Evolutionary conservation across 805 yeast genomes (phyloP).

Genomic region (Cyberlindnera maritima): DNA sequence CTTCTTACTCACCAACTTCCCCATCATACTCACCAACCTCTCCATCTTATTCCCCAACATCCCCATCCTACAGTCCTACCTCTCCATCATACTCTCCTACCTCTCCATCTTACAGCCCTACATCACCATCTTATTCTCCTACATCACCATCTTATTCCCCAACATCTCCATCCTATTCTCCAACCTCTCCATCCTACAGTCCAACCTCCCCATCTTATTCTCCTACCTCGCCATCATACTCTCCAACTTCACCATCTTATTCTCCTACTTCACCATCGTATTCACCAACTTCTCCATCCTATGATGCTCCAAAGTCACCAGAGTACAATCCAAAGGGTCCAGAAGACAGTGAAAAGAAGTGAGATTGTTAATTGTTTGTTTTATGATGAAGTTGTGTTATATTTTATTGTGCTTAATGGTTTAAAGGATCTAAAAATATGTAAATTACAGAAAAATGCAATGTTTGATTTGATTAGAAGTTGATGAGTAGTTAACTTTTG

Average conservation of each 20-base stretch:
- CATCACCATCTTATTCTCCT: conserved; percentile 55
- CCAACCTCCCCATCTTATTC: conserved; percentile 42
- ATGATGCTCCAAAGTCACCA: conserved; percentile 19
- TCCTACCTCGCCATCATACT: conserved; percentile 42
- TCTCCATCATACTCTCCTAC: conserved; percentile 61
- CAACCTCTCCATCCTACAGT: conserved; percentile 52
- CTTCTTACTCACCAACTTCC: conserved; percentile 70
- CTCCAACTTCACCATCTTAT: conserved; percentile 45
- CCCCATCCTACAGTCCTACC: conserved; percentile 59
- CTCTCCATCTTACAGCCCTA: conserved; percentile 54
- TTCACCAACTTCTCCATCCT: conserved; percentile 19
- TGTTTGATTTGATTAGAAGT: background rate
- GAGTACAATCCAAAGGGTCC: conserved; percentile 14
- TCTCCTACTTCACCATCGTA: conserved; percentile 39
- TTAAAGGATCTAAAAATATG: conserved; percentile 6
- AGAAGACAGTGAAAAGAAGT: conserved; percentile 14
- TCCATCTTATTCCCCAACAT: conserved; percentile 74
- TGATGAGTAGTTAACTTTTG: background rate
- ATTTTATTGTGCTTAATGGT: conserved; percentile 6
- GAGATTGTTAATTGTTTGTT: background rate
- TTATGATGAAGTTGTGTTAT: conserved; percentile 7
- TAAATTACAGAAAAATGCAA: conserved; percentile 8
- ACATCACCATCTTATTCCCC: conserved; percentile 52
- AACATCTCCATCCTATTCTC: conserved; percentile 63
- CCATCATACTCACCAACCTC: conserved; percentile 70